These are phyloP conservation scores for Lolium multiflorum DNA, from an alignment of 176 grass and related monocot species.

Conservation along the genomic window DNA sequence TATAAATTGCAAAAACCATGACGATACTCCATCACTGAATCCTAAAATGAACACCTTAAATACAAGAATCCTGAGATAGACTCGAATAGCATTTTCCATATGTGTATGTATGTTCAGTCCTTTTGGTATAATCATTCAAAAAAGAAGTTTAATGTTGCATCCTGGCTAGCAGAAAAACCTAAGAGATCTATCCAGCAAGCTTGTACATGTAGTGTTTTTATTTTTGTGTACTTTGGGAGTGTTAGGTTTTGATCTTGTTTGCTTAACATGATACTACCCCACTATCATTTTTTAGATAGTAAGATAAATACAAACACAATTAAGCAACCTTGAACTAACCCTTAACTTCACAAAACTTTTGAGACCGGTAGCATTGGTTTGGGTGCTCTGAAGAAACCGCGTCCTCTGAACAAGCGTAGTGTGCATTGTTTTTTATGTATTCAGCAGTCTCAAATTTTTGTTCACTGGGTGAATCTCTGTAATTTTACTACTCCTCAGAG, in stretches of 20 bases:
- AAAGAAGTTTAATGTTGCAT: background rate
- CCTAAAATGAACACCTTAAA: background rate
- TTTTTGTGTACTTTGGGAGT: background rate
- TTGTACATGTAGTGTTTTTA: constrained; percentile 2
- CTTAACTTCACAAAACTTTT: constrained; percentile 12
- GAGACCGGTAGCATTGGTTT: constrained; percentile 19
- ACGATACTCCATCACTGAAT: background rate
- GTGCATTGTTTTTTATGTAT: background rate
- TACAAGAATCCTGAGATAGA: background rate
- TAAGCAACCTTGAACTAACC: background rate
- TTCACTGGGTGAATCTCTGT: background rate
- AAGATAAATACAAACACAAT: background rate
- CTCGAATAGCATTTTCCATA: background rate
- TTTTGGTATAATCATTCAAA: background rate
- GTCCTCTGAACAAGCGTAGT: background rate
- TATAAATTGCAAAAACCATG: constrained; percentile 7
- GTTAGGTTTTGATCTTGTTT: constrained; percentile 25
- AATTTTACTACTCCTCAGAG: constrained; percentile 10
- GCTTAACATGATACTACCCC: constrained; percentile 1
- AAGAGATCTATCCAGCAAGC: constrained; percentile 19
- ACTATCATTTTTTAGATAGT: background rate
- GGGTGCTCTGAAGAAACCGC: constrained; percentile 4
- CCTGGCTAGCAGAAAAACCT: background rate
- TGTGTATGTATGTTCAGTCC: background rate
- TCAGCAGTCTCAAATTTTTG: background rate